phyloP scores from a whole-genome alignment of 2,329 filamentous ascomycete species.

The Aspergillus glaucus region DNA sequence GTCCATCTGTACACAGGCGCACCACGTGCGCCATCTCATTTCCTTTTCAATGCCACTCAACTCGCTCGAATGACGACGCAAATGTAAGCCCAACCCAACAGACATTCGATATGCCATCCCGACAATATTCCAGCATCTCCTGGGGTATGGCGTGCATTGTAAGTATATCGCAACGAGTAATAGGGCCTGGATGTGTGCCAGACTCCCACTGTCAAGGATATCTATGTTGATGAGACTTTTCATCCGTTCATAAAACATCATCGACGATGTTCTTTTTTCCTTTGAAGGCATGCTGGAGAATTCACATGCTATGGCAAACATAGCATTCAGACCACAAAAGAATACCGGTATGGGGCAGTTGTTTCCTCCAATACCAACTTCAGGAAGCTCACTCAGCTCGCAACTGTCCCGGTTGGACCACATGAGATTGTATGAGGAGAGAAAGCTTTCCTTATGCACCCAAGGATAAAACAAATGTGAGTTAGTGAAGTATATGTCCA shows the following conservation, averaged over 20 bases:
- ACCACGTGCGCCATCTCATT: slow-evolving; percentile 6
- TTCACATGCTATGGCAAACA: slow-evolving; percentile 3
- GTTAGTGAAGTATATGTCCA: slow-evolving; percentile 1
- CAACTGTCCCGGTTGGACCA: background rate
- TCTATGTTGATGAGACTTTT: slow-evolving; percentile 5
- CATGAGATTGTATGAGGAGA: background rate
- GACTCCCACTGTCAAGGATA: slow-evolving; percentile 7
- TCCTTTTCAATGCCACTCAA: slow-evolving; percentile 1
- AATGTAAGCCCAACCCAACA: slow-evolving; percentile 4
- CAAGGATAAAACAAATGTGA: slow-evolving; percentile 4
- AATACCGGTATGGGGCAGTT: slow-evolving; percentile 1
- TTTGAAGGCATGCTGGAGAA: slow-evolving; percentile 1
- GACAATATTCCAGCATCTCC: slow-evolving; percentile 6
- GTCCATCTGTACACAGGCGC: slow-evolving; percentile 7
- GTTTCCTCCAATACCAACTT: slow-evolving; percentile 3
- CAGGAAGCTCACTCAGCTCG: background rate
- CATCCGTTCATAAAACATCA: slow-evolving; percentile 7
- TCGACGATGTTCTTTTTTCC: background rate
- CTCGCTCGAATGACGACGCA: background rate
- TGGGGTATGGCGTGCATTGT: slow-evolving; percentile 3
- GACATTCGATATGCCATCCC: slow-evolving; percentile 6
- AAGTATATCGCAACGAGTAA: slow-evolving; percentile 5
- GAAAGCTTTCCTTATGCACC: slow-evolving; percentile 3
- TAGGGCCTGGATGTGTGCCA: slow-evolving; percentile 6
- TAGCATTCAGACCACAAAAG: slow-evolving; percentile 5